phyloP scores from a whole-genome alignment of 768 basidiomycete genomes.

The Hydnomerulius pinastri region DNA sequence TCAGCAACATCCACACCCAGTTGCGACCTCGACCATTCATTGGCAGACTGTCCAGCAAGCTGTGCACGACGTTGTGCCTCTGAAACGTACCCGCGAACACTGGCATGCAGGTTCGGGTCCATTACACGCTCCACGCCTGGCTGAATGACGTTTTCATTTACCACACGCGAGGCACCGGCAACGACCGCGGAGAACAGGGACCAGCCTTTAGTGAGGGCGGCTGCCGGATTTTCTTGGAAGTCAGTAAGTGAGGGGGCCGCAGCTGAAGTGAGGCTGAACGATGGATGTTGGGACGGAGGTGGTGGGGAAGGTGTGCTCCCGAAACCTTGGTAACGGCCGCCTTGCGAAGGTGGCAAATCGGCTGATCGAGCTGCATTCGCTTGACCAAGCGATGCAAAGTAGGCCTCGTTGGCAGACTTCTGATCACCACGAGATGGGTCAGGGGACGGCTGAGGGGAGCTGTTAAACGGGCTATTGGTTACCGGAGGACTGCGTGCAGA shows the following conservation, averaged over 20 bases:
- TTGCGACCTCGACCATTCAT: conserved; percentile 75
- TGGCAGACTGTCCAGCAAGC: conserved; percentile 61
- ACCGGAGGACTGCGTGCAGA: conserved; percentile 54
- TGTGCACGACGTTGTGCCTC: conserved; percentile 69
- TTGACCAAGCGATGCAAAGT: conserved; percentile 81
- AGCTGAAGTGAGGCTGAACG: conserved; percentile 73
- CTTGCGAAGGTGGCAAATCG: conserved; percentile 89
- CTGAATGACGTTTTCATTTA: conserved; percentile 87
- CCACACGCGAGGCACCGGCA: conserved; percentile 71
- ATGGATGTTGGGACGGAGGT: conserved; percentile 56
- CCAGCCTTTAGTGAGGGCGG: conserved; percentile 93
- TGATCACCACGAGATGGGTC: conserved; percentile 48
- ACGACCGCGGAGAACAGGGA: conserved; percentile 90
- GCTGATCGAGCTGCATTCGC: conserved; percentile 77
- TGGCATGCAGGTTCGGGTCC: conserved; percentile 80
- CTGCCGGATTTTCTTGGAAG: conserved; percentile 82
- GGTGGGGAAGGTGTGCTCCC: conserved; percentile 78
- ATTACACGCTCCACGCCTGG: conserved; percentile 80
- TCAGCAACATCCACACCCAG: conserved; percentile 86
- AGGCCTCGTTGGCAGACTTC: conserved; percentile 83
- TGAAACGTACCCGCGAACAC: conserved; percentile 68
- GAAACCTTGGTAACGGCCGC: conserved; percentile 92
- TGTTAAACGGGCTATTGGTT: conserved; percentile 54
- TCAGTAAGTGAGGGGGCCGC: conserved; percentile 79
- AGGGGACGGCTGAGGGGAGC: conserved; percentile 45